Evolutionary conservation across 2,329 filamentous ascomycete species (phyloP), one percentile per base, ranked within the genome.

Genomic region (Monilinia aucupariae): DNA sequence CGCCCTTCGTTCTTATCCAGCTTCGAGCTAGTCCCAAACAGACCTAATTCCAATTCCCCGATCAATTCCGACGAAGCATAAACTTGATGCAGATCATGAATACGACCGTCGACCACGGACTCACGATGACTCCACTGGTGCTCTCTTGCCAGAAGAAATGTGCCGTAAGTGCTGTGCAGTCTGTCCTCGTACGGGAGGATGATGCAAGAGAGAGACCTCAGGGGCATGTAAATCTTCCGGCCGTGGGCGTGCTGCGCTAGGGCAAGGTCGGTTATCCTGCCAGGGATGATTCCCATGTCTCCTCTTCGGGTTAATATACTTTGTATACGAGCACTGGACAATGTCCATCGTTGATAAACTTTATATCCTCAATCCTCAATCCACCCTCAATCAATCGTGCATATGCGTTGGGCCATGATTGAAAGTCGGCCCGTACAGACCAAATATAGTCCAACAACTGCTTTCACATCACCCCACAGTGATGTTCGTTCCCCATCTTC

Each of bases 401-500:
- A 43, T 20, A 45, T n/a, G 45, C 39, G 41, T 37, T 22, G 30
- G 39, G 53, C 15, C 9, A 30, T 20, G 25, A 50, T 34, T 34
- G 17, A 27, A 51, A 32, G 15, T 30, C 32, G 49, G 30, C 30
- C 20, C 30, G 20, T 7, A 17, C 13, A 37, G 25, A 56, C 39
- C 12, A n/a, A 54, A 54, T 45, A 27, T 22, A 49, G 39, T 43
- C 12, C 49, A 48, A 52, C 30, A 53, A 34, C 48, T 54, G 49
- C 20, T 41, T 61, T n/a, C n/a, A 30, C 6, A 3, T 30, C 6
- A 49, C 56, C 45, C 58, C 59, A 49, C 59, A 64, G 25, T 53
- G 4, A 37, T 54, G 22, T n/a, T 27, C 15, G 32, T 53, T 17
- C 51, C 52, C 49, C 63, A 64, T 62, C 45, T 61, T 47, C 51